Conservation (phyloP, 1,139 yeast species). For the Pichia sp. region DNA sequence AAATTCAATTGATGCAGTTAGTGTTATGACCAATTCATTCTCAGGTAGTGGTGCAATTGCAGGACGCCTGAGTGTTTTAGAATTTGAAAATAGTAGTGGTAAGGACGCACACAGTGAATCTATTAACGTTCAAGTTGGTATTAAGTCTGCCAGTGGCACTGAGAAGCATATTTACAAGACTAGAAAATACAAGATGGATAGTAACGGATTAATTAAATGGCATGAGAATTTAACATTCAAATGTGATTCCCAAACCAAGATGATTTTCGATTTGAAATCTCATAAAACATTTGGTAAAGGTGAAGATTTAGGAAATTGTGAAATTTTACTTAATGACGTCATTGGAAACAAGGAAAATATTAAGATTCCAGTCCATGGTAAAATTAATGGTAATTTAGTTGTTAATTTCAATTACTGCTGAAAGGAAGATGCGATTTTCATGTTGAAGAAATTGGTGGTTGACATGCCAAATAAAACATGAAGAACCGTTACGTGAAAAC, state of each 20-base stretch:
- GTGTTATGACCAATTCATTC: slow-evolving; percentile 27
- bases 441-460: no score
- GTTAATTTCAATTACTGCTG: slow-evolving; percentile 27
- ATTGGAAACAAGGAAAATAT: slow-evolving; percentile 24
- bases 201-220: slow-evolving; percentile 42
- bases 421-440: no score
- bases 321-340: slow-evolving; percentile 35
- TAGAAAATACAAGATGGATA: slow-evolving; percentile 43
- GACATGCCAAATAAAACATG: no score
- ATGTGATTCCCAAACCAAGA: slow-evolving; percentile 52
- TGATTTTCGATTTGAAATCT: slow-evolving; percentile 55
- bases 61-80: slow-evolving; percentile 45
- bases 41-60: slow-evolving; percentile 40
- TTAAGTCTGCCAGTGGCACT: slow-evolving; percentile 43
- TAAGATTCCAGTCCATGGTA: slow-evolving; percentile 18
- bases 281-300: slow-evolving; percentile 74
- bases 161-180: slow-evolving; percentile 62
- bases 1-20: slow-evolving; percentile 17
- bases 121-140: slow-evolving; percentile 45
- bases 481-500: no score
- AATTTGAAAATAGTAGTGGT: slow-evolving; percentile 1
- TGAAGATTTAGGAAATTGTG: slow-evolving; percentile 54
- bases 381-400: slow-evolving; percentile 18
- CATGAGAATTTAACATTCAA: slow-evolving; percentile 65
- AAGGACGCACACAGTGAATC: slow-evolving; percentile 30